These are phyloP conservation scores for Priceomyces melissophilus DNA, from an alignment of 805 yeast genomes.

Conservation along the genomic window DNA sequence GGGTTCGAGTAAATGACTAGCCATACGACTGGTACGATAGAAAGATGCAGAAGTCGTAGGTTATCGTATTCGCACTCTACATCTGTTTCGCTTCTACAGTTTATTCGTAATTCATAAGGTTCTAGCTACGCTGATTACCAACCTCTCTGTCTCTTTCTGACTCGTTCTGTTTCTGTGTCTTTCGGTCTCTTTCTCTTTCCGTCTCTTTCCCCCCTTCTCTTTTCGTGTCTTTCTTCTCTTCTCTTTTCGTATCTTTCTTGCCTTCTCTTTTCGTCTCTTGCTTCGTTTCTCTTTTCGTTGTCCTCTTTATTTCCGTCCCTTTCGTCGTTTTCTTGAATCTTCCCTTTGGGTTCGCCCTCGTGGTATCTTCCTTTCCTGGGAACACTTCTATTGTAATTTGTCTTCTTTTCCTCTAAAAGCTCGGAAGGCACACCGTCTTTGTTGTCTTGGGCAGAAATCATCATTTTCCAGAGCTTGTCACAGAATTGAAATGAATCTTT, in stretches of 20 bases:
- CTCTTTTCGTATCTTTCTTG: slow-evolving; percentile 7
- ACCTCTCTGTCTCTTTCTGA: not conserved
- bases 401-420: slow-evolving; percentile 7
- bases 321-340: slow-evolving; percentile 4
- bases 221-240: not conserved
- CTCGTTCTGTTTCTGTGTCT: not conserved
- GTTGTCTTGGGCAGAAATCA: slow-evolving; percentile 43
- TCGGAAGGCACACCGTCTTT: slow-evolving; percentile 43
- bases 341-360: not conserved
- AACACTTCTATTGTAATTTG: slow-evolving; percentile 25
- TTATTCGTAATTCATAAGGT: too few relatives aligned
- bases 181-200: not conserved
- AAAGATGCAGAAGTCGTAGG: too few relatives aligned
- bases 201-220: slow-evolving; percentile 1
- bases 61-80: too few relatives aligned
- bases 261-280: slow-evolving; percentile 1
- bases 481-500: slow-evolving; percentile 39
- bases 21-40: too few relatives aligned
- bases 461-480: slow-evolving; percentile 40
- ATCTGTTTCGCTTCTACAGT: too few relatives aligned
- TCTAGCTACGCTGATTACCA: not conserved
- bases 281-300: slow-evolving; percentile 1
- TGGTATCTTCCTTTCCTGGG: slow-evolving; percentile 5
- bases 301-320: slow-evolving; percentile 1
- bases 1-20: too few relatives aligned